A percentile compares a stretch with the other conserved stretches of the same genome.
These are phyloP conservation scores for Phyllosticta citriasiana DNA, from an alignment of 2,329 filamentous ascomycete genomes.

Conservation along the genomic window DNA sequence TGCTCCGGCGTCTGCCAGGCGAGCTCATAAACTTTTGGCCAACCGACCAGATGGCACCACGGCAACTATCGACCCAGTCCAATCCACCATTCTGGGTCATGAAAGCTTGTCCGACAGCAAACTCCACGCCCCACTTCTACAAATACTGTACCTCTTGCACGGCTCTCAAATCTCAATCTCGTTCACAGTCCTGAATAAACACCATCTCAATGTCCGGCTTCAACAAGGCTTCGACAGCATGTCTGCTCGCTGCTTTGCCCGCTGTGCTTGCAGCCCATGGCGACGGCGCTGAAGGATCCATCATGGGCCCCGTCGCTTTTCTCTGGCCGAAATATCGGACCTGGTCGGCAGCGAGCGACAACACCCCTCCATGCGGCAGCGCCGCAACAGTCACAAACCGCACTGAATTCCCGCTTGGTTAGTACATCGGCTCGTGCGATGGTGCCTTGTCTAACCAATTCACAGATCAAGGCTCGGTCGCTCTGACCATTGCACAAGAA, in stretches of 20 bases:
- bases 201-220: not conserved
- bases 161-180: not conserved
- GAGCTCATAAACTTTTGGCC: not conserved
- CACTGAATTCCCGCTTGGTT: slow-evolving; percentile 48
- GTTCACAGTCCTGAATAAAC: not conserved
- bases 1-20: not conserved
- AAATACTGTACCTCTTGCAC: not conserved
- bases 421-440: slow-evolving; percentile 11
- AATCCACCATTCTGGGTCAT: not conserved
- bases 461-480: slow-evolving; percentile 44
- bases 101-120: not conserved
- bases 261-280: slow-evolving; percentile 11
- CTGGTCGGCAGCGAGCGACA: slow-evolving; percentile 47
- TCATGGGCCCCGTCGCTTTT: slow-evolving; percentile 50
- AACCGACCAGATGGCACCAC: not conserved
- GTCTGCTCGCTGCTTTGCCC: not conserved
- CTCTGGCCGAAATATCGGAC: slow-evolving; percentile 50
- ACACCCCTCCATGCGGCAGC: slow-evolving; percentile 49
- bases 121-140: not conserved
- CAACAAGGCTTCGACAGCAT: not conserved
- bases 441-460: not conserved
- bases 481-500: slow-evolving; percentile 48
- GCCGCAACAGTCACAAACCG: slow-evolving; percentile 37
- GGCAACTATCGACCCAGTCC: not conserved
- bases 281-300: slow-evolving; percentile 18